These are phyloP conservation scores for Plasmodium malariae DNA, from an alignment of 169 alveolate species.

Conservation along the genomic window DNA sequence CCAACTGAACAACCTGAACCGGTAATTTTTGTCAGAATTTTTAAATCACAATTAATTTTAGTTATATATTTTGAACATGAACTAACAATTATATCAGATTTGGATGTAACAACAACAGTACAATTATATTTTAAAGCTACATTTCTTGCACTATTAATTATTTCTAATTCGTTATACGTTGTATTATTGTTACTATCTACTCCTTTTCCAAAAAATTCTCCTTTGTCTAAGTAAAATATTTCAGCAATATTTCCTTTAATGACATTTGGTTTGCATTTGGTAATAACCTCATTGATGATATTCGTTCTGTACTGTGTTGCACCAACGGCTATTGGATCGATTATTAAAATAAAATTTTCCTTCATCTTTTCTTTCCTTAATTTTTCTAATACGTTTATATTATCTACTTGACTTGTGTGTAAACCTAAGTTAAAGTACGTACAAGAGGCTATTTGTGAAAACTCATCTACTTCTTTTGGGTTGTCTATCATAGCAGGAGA, in stretches of 20 bases:
- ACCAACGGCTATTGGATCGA: constrained; percentile 76
- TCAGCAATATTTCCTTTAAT: constrained; percentile 74
- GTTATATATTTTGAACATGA: constrained; percentile 40
- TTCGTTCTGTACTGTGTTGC: constrained; percentile 62
- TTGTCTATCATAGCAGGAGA: constrained; percentile 77
- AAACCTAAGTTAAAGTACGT: constrained; percentile 56
- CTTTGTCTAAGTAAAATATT: constrained; percentile 65
- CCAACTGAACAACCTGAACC: constrained; percentile 77
- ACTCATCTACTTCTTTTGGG: constrained; percentile 66
- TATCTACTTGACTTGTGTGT: constrained; percentile 58
- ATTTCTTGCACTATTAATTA: constrained; percentile 69
- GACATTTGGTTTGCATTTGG: constrained; percentile 65
- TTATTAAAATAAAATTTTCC: constrained; percentile 29
- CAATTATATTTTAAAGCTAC: constrained; percentile 67
- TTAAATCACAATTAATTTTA: constrained; percentile 53
- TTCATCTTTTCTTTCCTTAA: constrained; percentile 40
- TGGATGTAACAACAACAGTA: constrained; percentile 64
- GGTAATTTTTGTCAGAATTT: constrained; percentile 57
- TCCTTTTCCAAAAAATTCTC: constrained; percentile 51
- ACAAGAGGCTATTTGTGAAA: constrained; percentile 39
- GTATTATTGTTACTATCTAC: constrained; percentile 51
- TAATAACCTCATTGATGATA: constrained; percentile 37
- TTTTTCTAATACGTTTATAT: constrained; percentile 39
- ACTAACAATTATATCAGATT: constrained; percentile 50
- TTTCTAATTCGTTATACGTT: constrained; percentile 3